A percentile compares a stretch with the other conserved stretches of the same genome.
Evolutionary conservation across 1,139 yeast species (phyloP).

Genomic region (Sugiyamaella grinbergsii): DNA sequence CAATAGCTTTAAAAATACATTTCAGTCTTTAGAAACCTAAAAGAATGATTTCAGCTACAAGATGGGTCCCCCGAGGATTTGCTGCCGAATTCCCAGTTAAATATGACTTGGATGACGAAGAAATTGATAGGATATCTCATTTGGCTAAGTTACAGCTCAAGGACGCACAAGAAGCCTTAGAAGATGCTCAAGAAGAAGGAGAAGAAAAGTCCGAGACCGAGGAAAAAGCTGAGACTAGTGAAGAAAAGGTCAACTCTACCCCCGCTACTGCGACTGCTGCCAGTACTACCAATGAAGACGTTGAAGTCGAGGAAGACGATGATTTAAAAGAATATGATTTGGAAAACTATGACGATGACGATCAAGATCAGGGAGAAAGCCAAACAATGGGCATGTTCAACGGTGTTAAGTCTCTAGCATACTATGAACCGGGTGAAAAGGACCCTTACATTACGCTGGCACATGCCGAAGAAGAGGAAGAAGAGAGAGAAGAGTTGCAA

Average conservation of each 20-base stretch:
- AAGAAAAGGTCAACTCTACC: neutral
- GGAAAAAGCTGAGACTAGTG: slow-evolving; percentile 20
- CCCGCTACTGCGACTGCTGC: slow-evolving; percentile 24
- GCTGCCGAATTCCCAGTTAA: slow-evolving; percentile 91
- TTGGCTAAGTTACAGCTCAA: slow-evolving; percentile 81
- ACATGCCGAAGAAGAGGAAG: slow-evolving; percentile 54
- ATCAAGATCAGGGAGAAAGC: slow-evolving; percentile 55
- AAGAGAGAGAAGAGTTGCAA: slow-evolving; percentile 76
- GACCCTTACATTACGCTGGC: slow-evolving; percentile 75
- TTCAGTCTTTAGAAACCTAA: neutral
- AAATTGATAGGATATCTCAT: slow-evolving; percentile 84
- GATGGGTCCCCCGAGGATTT: slow-evolving; percentile 96
- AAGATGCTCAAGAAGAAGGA: slow-evolving; percentile 43
- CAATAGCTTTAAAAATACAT: neutral
- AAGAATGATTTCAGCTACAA: slow-evolving; percentile 81
- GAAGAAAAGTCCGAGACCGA: slow-evolving; percentile 26
- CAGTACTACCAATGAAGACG: slow-evolving; percentile 19
- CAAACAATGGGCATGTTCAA: slow-evolving; percentile 47
- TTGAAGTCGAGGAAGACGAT: slow-evolving; percentile 47
- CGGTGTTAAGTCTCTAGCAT: slow-evolving; percentile 50
- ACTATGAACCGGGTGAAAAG: slow-evolving; percentile 60
- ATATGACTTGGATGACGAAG: slow-evolving; percentile 86
- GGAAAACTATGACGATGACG: slow-evolving; percentile 82
- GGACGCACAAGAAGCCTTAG: slow-evolving; percentile 68
- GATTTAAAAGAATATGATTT: slow-evolving; percentile 86